Evolutionary conservation across 2,329 filamentous ascomycete genomes (phyloP), one percentile per base, ranked within the genome.

Genomic region (Penicillium decumbens): DNA sequence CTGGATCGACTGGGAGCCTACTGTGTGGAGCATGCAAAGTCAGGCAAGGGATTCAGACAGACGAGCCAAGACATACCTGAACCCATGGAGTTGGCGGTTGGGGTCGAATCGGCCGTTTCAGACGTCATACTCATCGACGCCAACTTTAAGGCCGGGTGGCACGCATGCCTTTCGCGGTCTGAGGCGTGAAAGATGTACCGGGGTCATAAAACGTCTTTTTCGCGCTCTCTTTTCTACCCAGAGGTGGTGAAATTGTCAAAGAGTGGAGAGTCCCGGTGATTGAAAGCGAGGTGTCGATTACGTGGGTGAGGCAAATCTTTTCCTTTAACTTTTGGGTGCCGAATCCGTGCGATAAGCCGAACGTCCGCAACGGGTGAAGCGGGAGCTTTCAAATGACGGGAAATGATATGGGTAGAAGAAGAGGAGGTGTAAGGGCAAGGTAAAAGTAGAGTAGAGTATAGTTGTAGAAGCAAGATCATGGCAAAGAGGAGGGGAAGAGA

Each of bases 81-180:
- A 52, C 60, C 59, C 62, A 58, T 63, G 41, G 45, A 44, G 45
- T 61, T 56, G 45, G 55, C 55, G 32, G 57, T 48, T 57, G 56
- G 53, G 51, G 59, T 54, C 49, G 61, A 60, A 53, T 61, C 57
- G 51, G 62, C 62, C 49, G 58, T 46, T 61, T 65, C 61, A 65
- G 67, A 69, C 66, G 66, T 68, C 66, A 69, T 70, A 63, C 56
- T 64, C 59, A 61, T 37, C 53, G 43, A 60, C 56, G 50, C 51
- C 53, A 53, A 43, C 45, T 51, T 23, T 23, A 32, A 25, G 54
- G 54, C 57, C 49, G 45, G 49, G 63, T 56, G 65, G 60, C 59
- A 66, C 62, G 53, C 66, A 68, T 68, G 58, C 66, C 65, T 65
- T 63, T 67, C 63, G 51, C 53, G 43, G 24, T 40, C 28, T 28